Evolutionary conservation across 2,329 filamentous ascomycete species (phyloP), one percentile per base, ranked within the genome.

Genomic region (Sclerotinia minor): DNA sequence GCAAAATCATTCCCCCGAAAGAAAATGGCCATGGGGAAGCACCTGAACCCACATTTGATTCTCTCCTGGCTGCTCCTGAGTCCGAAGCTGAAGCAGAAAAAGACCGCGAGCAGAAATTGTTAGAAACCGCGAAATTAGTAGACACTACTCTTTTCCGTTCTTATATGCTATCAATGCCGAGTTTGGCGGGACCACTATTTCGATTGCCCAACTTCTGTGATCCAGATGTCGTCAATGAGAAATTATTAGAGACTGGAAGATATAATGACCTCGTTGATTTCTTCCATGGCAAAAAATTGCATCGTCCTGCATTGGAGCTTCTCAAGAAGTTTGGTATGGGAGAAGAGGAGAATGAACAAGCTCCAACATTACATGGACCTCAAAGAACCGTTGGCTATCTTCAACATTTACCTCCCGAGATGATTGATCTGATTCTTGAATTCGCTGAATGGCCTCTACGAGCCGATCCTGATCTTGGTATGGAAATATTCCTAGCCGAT

Each of bases 261-360:
- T 97, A 96, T 79, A 94, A 90, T 64, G 94, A 98, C 79, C 82
- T 99, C 1, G 93, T 99, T n/a, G 94, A 98, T 78, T 99, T 99
- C 77, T 89, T 98, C 73, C 92, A 96, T 75, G 95, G 95, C 71
- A 99, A 99, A 81, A 94, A 90, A 78, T 84, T 98, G 52, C 95
- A 99, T 79, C 87, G 89, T 24, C 89, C 96, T 75, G 94, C 95
- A 0, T 81, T 99, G 24, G 90, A 92, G 72, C 81, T 97, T 41
- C 83, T 99, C 0, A 86, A 87, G 73, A 90, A 89, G 71, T 97
- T 97, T 73, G 94, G 94, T 24, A 85, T 85, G 38, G 82, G 84
- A 2, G 78, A 83, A 38, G 78, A 81, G 68, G 81, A 81, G 13
- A 81, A 85, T 67, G 81, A 84, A 57, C 80, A 80, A 2, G 82